Conservation (phyloP, 2,329 filamentous ascomycete species). For the Paecilomyces fulvus region DNA sequence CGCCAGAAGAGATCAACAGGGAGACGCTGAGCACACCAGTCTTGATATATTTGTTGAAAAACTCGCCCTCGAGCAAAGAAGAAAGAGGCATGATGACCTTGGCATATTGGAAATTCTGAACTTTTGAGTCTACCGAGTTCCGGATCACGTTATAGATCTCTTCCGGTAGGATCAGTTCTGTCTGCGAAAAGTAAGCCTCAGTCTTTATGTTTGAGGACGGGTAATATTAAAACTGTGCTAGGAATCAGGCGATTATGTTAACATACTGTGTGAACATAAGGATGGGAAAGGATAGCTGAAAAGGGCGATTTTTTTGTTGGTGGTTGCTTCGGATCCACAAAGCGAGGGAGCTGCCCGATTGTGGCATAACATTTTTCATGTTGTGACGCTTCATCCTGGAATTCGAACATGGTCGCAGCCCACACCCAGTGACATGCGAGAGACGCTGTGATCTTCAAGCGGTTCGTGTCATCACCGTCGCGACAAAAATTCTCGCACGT, state of each 20-base stretch:
- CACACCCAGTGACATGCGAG: background rate
- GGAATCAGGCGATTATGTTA: background rate
- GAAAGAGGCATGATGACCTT: slow-evolving; percentile 64
- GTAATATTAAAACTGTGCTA: background rate
- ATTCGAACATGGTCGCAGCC: slow-evolving; percentile 34
- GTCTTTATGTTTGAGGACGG: background rate
- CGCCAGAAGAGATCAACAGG: background rate
- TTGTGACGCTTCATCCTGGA: slow-evolving; percentile 29
- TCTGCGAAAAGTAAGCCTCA: slow-evolving; percentile 38
- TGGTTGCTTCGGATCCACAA: slow-evolving; percentile 62
- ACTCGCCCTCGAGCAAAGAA: slow-evolving; percentile 63
- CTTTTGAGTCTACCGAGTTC: slow-evolving; percentile 41
- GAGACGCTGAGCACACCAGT: slow-evolving; percentile 43
- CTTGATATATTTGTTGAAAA: slow-evolving; percentile 82
- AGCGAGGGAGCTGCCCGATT: slow-evolving; percentile 55
- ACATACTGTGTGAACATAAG: slow-evolving; percentile 60
- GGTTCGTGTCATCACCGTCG: background rate
- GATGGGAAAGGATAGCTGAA: slow-evolving; percentile 54
- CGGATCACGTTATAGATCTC: slow-evolving; percentile 50
- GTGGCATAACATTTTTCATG: slow-evolving; percentile 64
- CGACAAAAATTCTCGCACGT: background rate
- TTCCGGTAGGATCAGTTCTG: slow-evolving; percentile 63
- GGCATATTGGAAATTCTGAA: slow-evolving; percentile 47
- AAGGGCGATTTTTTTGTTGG: slow-evolving; percentile 71
- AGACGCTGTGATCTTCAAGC: background rate